Evolutionary conservation across 352 stramenopile species (phyloP), one percentile per base, ranked within the genome.

Genomic region (Phytophthora colocasiae): DNA sequence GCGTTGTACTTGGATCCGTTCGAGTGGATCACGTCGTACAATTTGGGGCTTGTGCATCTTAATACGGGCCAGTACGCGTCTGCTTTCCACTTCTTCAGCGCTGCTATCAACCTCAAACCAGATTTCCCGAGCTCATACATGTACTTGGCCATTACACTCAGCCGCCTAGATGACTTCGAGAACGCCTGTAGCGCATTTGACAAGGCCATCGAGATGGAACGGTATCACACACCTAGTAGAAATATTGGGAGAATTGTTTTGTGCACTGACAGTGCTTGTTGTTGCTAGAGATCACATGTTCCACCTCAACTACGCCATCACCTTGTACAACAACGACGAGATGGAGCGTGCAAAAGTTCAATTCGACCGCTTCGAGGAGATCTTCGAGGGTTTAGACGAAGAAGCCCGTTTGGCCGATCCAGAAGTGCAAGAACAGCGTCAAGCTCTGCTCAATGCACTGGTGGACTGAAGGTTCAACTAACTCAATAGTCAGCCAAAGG

Each of bases 1-100:
- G 93, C 94, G 15, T 56, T 97, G 46, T 98, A 98, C 69, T 58
- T 98, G 50, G 91, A 97, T 44, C 94, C 94, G 38, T 98, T 98
- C 67, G 92, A 98, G 80, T 98, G 93, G 93, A 97, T 98, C 75
- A 97, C 93, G 49, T 89, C 77, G 43, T 98, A 97, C 71, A 98
- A 98, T 73, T 80, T 98, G 38, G 94, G 94, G 0, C 78, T 98
- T n/a, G 89, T 98, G 14, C 90, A 98, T 63, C 75, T 98, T 22
- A 95, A 93, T 75, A 97, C 90, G 49, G 84, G 81, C 6, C 93
- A 98, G 73, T 97, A 96, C 75, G 93, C 94, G 26, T 97, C 89
- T 0, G 91, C 94, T 3, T 98, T 98, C 68, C 93, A 98, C 69
- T 97, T 97, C 72, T 96, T 98, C 50, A 97, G 83, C 47, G 85